Conservation (phyloP, 306 rosid species). For the Urtica urens region DNA sequence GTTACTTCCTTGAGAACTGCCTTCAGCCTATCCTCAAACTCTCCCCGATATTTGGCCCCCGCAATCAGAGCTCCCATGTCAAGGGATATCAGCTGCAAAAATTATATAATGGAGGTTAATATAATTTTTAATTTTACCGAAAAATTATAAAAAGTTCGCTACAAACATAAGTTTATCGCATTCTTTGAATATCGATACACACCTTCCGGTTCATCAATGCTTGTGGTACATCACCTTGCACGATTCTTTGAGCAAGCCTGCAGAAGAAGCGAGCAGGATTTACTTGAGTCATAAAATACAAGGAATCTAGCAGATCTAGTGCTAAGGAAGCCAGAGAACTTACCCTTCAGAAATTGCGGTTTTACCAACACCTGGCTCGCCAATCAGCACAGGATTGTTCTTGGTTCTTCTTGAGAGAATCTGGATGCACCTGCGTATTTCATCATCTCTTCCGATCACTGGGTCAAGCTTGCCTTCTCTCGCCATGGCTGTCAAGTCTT, state of each 20-base stretch:
- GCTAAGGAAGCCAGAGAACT: slow-evolving; percentile 19
- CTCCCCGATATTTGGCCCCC: slow-evolving; percentile 97
- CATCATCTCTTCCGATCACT: slow-evolving; percentile 98
- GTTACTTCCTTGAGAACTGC: slow-evolving; percentile 98
- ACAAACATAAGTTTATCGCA: slow-evolving; percentile 4
- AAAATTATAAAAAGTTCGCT: background rate
- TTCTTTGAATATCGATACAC: slow-evolving; percentile 22
- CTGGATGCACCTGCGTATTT: slow-evolving; percentile 97
- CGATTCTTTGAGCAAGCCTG: slow-evolving; percentile 98
- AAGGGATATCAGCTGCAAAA: slow-evolving; percentile 84
- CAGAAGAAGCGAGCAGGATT: slow-evolving; percentile 17
- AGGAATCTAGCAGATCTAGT: background rate
- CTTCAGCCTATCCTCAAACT: slow-evolving; percentile 97
- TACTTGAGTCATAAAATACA: background rate
- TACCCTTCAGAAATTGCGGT: slow-evolving; percentile 99
- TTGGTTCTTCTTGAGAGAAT: slow-evolving; percentile 97
- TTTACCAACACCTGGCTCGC: slow-evolving; percentile 99
- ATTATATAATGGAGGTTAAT: background rate
- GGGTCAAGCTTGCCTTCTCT: slow-evolving; percentile 94
- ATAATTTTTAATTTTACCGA: background rate
- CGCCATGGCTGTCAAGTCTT: slow-evolving; percentile 96
- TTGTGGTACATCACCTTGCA: slow-evolving; percentile 97
- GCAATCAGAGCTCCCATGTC: slow-evolving; percentile 99
- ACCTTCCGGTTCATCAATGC: slow-evolving; percentile 96
- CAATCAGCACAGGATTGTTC: slow-evolving; percentile 94